These are phyloP conservation scores for Trichoderma sp. DNA, from an alignment of 2,329 filamentous ascomycete species.

Conservation along the genomic window DNA sequence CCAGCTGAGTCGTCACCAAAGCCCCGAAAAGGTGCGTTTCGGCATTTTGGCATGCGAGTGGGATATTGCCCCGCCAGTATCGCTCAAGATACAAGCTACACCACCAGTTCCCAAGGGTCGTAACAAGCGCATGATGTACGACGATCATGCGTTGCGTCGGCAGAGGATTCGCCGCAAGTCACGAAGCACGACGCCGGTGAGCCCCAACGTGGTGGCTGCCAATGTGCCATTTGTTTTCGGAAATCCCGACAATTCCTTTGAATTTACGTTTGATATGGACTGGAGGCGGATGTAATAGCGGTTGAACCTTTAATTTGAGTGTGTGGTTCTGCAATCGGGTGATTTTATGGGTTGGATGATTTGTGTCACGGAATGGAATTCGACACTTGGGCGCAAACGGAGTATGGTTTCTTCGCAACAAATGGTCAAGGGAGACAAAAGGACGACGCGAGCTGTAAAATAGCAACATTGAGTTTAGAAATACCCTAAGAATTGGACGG, in stretches of 20 bases:
- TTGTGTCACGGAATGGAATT: background rate
- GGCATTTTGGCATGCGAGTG: conserved; percentile 43
- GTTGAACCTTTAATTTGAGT: background rate
- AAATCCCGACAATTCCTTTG: conserved; percentile 23
- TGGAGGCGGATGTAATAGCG: conserved; percentile 10
- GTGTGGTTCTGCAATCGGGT: background rate
- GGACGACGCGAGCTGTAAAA: background rate
- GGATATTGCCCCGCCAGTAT: conserved; percentile 28
- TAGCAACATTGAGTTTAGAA: background rate
- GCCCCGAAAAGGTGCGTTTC: conserved; percentile 40
- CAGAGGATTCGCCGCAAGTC: conserved; percentile 18
- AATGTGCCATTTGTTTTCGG: conserved; percentile 28
- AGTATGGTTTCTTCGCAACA: background rate
- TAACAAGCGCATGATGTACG: conserved; percentile 28
- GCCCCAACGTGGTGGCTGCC: conserved; percentile 11
- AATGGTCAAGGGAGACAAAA: background rate
- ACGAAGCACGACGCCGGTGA: background rate
- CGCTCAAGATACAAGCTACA: conserved; percentile 14
- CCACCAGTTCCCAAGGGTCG: conserved; percentile 27
- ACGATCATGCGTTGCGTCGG: conserved; percentile 25
- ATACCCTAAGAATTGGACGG: conserved; percentile 7
- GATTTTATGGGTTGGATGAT: background rate
- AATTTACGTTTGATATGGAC: conserved; percentile 28
- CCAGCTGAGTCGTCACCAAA: conserved; percentile 30
- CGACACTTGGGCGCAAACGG: background rate